Evolutionary conservation across 2,329 filamentous ascomycete genomes (phyloP), one percentile per base, ranked within the genome.

Genomic region (Exophiala xenobiotica): DNA sequence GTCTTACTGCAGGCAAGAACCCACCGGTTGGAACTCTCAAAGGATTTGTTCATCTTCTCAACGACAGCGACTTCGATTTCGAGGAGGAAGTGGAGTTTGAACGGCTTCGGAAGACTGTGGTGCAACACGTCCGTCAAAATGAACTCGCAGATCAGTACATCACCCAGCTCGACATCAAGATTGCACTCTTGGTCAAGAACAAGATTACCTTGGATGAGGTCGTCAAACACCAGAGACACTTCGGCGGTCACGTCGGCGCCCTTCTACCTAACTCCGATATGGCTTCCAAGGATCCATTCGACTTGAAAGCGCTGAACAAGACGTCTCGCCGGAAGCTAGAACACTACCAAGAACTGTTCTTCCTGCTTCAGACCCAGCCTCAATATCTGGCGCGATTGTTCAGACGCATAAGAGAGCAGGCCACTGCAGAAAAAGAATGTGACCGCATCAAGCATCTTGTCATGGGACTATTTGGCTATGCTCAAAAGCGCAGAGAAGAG

Each of bases 181-280:
- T 99, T 68, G 93, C 93, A 1, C 80, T 99, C 2, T 79, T 99
- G 14, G 93, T 99, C 64, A 97, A 97, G 79, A 99, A 99, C 80
- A 99, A 99, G 72, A 99, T 99, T 65, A 97, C 93, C 0, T 79
- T 99, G 3, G 93, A 99, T 65, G 95, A 99, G 71, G 93, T 99
- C 22, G 88, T 99, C 49, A 90, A 90, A 63, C 93, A 97, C 67
- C 93, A 99, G 66, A 92, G 87, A 74, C 95, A 96, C 68, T 96
- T 93, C 64, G 93, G 93, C 49, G 91, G 92, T 2, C 87, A 93
- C 64, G 85, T 91, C 18, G 87, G 90, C 57, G 88, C 83, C 53
- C 79, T 97, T 23, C 77, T 99, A 42, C 88, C 88, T 51, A 96
- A 93, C 71, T 87, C 83, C n/a, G 84, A 91, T 44, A 91, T 96